phyloP scores from a whole-genome alignment of 73 alveolate species.

The Symbiodinium pilosum region DNA sequence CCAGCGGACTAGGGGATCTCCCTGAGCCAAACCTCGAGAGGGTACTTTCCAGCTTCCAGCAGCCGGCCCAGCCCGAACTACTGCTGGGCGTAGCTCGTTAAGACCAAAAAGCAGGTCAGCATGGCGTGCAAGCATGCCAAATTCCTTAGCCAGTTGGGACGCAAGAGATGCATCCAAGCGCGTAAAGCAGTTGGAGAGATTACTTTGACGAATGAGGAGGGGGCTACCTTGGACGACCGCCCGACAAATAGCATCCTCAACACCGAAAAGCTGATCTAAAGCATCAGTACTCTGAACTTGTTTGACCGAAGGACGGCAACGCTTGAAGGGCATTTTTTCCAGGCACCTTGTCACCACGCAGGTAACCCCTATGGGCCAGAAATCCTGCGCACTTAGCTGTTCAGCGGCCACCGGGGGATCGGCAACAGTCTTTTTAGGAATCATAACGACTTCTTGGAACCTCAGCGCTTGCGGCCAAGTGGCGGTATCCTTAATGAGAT shows the following conservation, averaged over 20 bases:
- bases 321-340: neutral
- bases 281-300: conserved; percentile 15
- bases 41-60: conserved; percentile 6
- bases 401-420: too few species aligned
- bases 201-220: neutral
- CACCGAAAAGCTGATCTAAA: neutral
- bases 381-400: neutral
- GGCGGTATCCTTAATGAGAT: conserved; percentile 8
- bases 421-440: neutral
- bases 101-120: neutral
- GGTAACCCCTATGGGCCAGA: conserved; percentile 8
- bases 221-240: neutral
- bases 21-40: conserved; percentile 26
- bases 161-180: neutral
- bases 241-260: neutral
- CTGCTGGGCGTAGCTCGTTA: conserved; percentile 6
- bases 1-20: conserved; percentile 5
- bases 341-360: conserved; percentile 3
- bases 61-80: neutral
- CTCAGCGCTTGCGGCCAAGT: conserved; percentile 22
- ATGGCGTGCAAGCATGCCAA: conserved; percentile 2
- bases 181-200: conserved; percentile 15
- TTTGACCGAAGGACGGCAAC: neutral
- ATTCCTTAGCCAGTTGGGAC: neutral
- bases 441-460: conserved; percentile 18